Conservation (phyloP, 805 yeast genomes). For the Metschnikowia drakensbergensis region DNA sequence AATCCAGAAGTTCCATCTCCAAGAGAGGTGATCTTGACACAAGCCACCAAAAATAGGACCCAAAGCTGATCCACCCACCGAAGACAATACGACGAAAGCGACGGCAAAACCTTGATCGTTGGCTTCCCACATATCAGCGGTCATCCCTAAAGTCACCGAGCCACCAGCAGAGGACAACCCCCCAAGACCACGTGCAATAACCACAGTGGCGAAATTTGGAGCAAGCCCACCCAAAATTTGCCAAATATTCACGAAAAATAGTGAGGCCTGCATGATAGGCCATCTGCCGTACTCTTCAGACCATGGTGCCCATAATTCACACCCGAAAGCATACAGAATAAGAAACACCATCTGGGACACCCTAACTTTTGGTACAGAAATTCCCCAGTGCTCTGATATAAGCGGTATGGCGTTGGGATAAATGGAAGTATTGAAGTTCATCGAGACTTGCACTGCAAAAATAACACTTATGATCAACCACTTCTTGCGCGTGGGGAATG, state of each 20-base stretch:
- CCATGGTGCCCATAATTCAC: constrained; percentile 37
- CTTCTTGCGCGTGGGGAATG: constrained; percentile 28
- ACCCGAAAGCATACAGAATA: constrained; percentile 30
- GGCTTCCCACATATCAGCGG: constrained; percentile 34
- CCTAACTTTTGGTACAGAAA: constrained; percentile 23
- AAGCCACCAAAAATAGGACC: constrained; percentile 31
- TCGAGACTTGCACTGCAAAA: constrained; percentile 36
- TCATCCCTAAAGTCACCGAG: constrained; percentile 32
- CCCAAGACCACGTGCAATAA: constrained; percentile 26
- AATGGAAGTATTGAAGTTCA: constrained; percentile 40
- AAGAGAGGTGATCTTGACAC: constrained; percentile 18
- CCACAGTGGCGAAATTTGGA: constrained; percentile 25
- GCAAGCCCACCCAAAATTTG: constrained; percentile 30
- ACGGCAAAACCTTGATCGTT: constrained; percentile 31
- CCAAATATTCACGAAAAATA: constrained; percentile 31
- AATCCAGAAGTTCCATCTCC: constrained; percentile 30
- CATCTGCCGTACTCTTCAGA: constrained; percentile 33
- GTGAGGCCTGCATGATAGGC: constrained; percentile 30
- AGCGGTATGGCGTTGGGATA: constrained; percentile 24
- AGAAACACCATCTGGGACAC: constrained; percentile 29
- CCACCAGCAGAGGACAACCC: constrained; percentile 34
- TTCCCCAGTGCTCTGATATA: constrained; percentile 22
- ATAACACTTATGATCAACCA: constrained; percentile 36
- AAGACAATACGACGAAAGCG: constrained; percentile 30
- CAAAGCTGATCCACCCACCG: constrained; percentile 29